Conservation (phyloP, 495 filamentous ascomycete genomes). For the Hyaloscypha hepaticicola region DNA sequence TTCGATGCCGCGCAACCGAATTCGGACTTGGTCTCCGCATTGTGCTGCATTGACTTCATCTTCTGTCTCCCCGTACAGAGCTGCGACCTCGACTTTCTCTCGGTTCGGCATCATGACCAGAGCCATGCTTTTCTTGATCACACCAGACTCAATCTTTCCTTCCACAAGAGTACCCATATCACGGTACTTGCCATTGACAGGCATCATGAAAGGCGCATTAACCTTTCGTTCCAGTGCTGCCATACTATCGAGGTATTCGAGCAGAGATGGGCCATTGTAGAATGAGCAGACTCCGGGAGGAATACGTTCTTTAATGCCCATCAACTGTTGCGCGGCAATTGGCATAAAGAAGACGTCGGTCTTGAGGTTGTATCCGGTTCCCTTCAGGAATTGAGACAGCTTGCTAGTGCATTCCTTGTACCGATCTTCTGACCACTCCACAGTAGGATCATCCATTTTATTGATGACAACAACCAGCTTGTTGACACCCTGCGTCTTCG, state of each 20-base stretch:
- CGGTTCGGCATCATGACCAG: slow-evolving; percentile 95
- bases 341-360: slow-evolving; percentile 93
- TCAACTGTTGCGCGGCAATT: slow-evolving; percentile 81
- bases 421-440: slow-evolving; percentile 89
- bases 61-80: slow-evolving; percentile 93
- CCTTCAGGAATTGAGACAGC: slow-evolving; percentile 81
- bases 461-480: slow-evolving; percentile 93
- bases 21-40: slow-evolving; percentile 91
- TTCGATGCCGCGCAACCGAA: slow-evolving; percentile 90
- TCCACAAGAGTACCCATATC: slow-evolving; percentile 98
- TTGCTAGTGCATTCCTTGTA: slow-evolving; percentile 93
- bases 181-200: slow-evolving; percentile 89
- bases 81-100: slow-evolving; percentile 72
- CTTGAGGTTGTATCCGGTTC: slow-evolving; percentile 89
- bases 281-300: slow-evolving; percentile 73
- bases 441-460: slow-evolving; percentile 96
- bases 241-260: slow-evolving; percentile 92
- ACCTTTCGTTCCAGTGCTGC: slow-evolving; percentile 89
- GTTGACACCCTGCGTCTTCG: slow-evolving; percentile 96
- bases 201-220: slow-evolving; percentile 99
- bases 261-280: slow-evolving; percentile 89
- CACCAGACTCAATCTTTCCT: slow-evolving; percentile 93
- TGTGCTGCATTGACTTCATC: slow-evolving; percentile 78
- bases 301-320: slow-evolving; percentile 86
- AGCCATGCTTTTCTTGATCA: slow-evolving; percentile 79